Base-by-base conservation (phyloP, 441 rosid species). In the Euphorbia corollata region DNA sequence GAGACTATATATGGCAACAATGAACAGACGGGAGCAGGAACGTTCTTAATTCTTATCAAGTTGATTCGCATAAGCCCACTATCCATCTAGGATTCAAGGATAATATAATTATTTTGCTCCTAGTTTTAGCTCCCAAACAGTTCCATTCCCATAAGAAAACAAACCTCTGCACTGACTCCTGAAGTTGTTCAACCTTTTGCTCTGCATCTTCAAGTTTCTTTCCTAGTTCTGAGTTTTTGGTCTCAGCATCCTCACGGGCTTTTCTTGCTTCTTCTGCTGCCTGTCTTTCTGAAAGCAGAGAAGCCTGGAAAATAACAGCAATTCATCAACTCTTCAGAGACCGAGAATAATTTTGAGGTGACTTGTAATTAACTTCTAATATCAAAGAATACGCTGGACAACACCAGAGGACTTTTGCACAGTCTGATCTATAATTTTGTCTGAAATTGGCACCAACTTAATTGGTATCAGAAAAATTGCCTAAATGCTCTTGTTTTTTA, bases 161-260 rank as follows among this genome's bases (percentile, higher is more conserved):
- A 75, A 73, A 96, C 99, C 98, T 96, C 79, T 96, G 99, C 48
- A 90, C 81, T 39, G 94, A 92, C 70, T 96, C 98, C 85, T 92
- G 99, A 80, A 95, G 92, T 73, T 92, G 98, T 65, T 87, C 96
- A 74, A 82, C 84, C 81, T 85, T 92, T 75, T 65, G 75, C 53
- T 83, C 89, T 63, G 96, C 76, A 71, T 81, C 89, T 82, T 85
- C 96, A 64, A 92, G 91, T 78, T 96, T 94, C 72, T 78, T 86
- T 34, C 74, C 80, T 76, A 92, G 80, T 80, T 85, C 92, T 51
- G 88, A 72, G 73, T 85, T 89, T 74, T 84, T 87, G 74, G 80
- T 82, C 83, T 89, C 92, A 57, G 85, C 87, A 71, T 82, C 86
- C 36, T 73, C 59, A 72, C 70, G 76, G 71, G 86, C 85, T 77